Base-by-base conservation (phyloP, 169 alveolate species). In the Plasmodium billcollinsi region DNA sequence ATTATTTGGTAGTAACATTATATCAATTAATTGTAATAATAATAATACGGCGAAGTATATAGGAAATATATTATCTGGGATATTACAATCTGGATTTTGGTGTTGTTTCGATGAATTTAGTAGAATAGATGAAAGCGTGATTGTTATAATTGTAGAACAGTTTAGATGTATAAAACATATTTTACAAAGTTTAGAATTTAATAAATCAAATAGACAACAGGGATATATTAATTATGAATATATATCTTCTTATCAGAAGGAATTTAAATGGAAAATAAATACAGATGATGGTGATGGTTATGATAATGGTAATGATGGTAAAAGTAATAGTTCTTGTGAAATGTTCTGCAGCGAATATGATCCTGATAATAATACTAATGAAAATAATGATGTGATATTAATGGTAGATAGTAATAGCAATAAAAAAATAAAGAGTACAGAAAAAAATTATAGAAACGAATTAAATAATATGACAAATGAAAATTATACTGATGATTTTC, bases 21-120 rank as follows among this genome's bases (percentile, higher is more conserved):
- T 98, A 50, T 98, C 98, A 50, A 97, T 97, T 93, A 98, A 98
- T 91, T 98, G 99, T 93, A 96, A 98, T 50, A 99, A 98, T 78
- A 98, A 97, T 50, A 95, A 98, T 58, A 99, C 98, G 89, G 96
- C 94, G 89, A 94, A 96, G 73, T 96, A 98, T 21, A 95, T 98
- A 56, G 99, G 99, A 18, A 96, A 98, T 88, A 96, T 97, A 93
- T 98, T 98, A 89, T 96, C 98, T 61, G 99, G 99, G 18, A 95
- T 97, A 45, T 98, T 97, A 33, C 92, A 96, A 94, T 95, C 98
- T 50, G 99, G 99, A 78, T 96, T 98, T 88, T 98, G 99, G 99
- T 98, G 99, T 18, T 97, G 99, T 90, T 97, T 98, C 91, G 99
- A 98, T 94, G 99, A 98, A 97, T 98, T 98, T 95, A 98, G 97